Percentiles rank a stretch among this genome's conserved stretches.
Evolutionary conservation across 129 eudicot genomes (phyloP).

Genomic region (Escallonia herrerae): DNA sequence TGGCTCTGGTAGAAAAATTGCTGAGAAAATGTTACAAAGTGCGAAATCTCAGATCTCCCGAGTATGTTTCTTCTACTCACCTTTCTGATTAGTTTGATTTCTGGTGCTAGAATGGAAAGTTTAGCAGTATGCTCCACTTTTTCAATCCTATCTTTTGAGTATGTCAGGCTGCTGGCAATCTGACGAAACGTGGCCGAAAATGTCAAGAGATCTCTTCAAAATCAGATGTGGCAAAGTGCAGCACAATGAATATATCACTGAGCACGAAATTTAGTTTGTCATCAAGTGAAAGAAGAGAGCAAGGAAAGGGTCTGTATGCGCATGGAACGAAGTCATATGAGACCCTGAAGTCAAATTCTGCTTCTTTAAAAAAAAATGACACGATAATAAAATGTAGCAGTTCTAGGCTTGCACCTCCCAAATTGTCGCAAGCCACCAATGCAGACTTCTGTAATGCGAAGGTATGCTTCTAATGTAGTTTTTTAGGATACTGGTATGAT

Average conservation of each 20-base stretch:
- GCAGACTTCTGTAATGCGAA: conserved; percentile 8
- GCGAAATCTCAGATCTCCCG: conserved; percentile 21
- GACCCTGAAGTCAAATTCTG: conserved; percentile 15
- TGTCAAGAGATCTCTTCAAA: conserved; percentile 27
- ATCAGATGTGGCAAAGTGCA: conserved; percentile 25
- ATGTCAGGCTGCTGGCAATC: conserved; percentile 34
- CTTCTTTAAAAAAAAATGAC: conserved; percentile 13
- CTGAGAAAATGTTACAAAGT: conserved; percentile 16
- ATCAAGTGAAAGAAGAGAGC: conserved; percentile 2
- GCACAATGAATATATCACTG: background rate
- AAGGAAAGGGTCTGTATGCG: conserved; percentile 14
- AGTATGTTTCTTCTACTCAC: conserved; percentile 12
- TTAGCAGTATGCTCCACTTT: background rate
- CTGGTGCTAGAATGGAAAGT: conserved; percentile 2
- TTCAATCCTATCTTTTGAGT: background rate
- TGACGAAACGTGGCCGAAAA: conserved; percentile 16
- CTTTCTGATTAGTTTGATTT: background rate
- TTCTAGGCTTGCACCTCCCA: conserved; percentile 7
- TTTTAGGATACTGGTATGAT: background rate
- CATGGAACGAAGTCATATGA: conserved; percentile 19
- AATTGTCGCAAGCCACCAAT: background rate
- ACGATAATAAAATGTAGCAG: conserved; percentile 6
- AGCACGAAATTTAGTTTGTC: conserved; percentile 11
- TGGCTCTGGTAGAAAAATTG: conserved; percentile 18
- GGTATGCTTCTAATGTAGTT: conserved; percentile 5